Evolutionary conservation across 1,139 yeast species (phyloP), one percentile per base, ranked within the genome.

Genomic region (Nakaseomyces bracarensis): DNA sequence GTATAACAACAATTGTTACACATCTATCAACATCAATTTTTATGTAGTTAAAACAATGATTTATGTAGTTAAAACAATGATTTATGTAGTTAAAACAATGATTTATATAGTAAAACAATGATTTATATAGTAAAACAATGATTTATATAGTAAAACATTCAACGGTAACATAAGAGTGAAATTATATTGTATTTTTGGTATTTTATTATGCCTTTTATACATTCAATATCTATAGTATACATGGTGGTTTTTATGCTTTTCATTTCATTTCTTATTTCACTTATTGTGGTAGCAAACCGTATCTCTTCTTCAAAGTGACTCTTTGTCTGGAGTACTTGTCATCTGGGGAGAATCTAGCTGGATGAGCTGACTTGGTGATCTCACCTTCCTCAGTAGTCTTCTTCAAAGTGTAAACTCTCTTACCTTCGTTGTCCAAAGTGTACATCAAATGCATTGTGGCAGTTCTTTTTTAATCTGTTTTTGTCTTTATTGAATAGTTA

Each of bases 311-410:
- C 64, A 93, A 76, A 42, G 97, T 91, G 42, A 91, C 96, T 76
- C 99, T 84, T 70, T 93, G 97, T 75, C 96, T 83, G 45, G 98
- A 91, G 74, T 86, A 91, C 71, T 91, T 91, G 76, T 91, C 99
- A 65, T 91, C 99, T 56, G 99, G 99, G 39, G 98, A 91, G 67
- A 91, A 91, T 68, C 99, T 80, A 44, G 99, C 98, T 49, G 99
- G 99, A 67, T 93, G 99, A 26, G 98, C 98, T 52, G 96, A 84
- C 71, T 87, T 86, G 65, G 99, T 93, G 72, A 91, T 87, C 67
- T 87, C 95, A 50, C 97, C 97, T 9, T 72, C 69, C 49, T 74
- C 87, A 42, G 94, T 80, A 55, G 64, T 52, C 72, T 93, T 93
- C 68, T 84, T 72, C 55, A 93, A 75, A 43, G 99, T 93, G 75